Evolutionary conservation across 768 basidiomycete genomes (phyloP), one percentile per base, ranked within the genome.

Genomic region (Amyloporia xantha): DNA sequence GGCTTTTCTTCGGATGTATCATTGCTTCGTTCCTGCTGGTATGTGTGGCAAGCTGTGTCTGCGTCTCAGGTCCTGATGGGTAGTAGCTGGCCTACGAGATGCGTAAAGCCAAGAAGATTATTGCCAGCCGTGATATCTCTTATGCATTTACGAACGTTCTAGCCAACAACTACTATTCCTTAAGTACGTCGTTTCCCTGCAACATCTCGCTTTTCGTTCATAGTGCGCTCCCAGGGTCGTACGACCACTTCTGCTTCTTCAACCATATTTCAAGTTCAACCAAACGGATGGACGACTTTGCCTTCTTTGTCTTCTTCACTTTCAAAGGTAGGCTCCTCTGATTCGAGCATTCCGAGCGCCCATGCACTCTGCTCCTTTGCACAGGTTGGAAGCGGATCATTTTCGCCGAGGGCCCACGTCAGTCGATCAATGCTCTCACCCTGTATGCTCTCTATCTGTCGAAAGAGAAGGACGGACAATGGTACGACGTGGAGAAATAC

Each of bases 231-330:
- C 7, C 59, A 94, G 92, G 90, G 46, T 91, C 88, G 36, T 99
- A 97, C 66, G 86, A 95, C 65, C 90, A 95, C 65, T 97, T 97
- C 66, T 98, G 96, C 68, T 93, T 99, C 74, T 98, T 98, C 65
- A 85, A 89, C 58, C 92, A 97, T 58, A 96, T 99, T 68, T 84
- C 83, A 62, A 85, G 90, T 62, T 98, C 96, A 23, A 93, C 92
- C 25, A 97, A 95, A 76, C 83, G 81, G 53, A 93, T 86, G 66
- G 96, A 99, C 63, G 91, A 96, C 62, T 93, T 99, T 68, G 94
- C 95, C 27, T 98, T 98, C 76, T 99, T 96, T 68, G 81, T 98
- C 62, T 99, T 98, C 81, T 99, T 99, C 70, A 88, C 87, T 1
- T 98, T 99, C 79, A 99, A 99, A 76, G 95, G 95, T 90, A 52